Evolutionary conservation across 2,329 filamentous ascomycete genomes (phyloP).

Genomic region (Apiospora malaysiana): DNA sequence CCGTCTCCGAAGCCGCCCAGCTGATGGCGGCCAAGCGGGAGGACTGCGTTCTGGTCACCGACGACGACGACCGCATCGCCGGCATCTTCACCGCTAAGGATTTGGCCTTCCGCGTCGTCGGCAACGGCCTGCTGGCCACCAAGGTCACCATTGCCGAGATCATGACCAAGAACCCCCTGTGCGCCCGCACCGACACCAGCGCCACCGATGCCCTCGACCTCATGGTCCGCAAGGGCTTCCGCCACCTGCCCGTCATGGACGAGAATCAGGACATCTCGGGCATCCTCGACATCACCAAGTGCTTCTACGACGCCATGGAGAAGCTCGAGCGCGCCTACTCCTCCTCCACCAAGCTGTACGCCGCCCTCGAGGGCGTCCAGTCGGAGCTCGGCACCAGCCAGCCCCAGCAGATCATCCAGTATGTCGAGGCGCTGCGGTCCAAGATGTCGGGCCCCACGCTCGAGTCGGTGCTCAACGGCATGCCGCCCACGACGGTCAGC

Average conservation of each 20-base stretch:
- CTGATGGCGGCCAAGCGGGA: slow-evolving; percentile 99
- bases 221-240: slow-evolving; percentile 98
- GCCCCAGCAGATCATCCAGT: slow-evolving; percentile 98
- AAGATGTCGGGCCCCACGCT: slow-evolving; percentile 99
- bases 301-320: slow-evolving; percentile 99
- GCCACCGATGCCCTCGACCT: slow-evolving; percentile 96
- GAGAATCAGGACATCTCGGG: slow-evolving; percentile 99
- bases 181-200: slow-evolving; percentile 95
- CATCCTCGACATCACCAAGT: slow-evolving; percentile 98
- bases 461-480: slow-evolving; percentile 89
- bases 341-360: slow-evolving; percentile 97
- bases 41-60: slow-evolving; percentile 96
- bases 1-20: slow-evolving; percentile 94
- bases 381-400: slow-evolving; percentile 95
- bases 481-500: slow-evolving; percentile 92
- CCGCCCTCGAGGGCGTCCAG: slow-evolving; percentile 96
- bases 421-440: slow-evolving; percentile 90
- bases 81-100: slow-evolving; percentile 99
- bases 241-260: slow-evolving; percentile 98
- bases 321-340: slow-evolving; percentile 97
- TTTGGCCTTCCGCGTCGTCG: slow-evolving; percentile 94
- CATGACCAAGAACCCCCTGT: slow-evolving; percentile 99
- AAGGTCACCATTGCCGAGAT: slow-evolving; percentile 95
- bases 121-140: slow-evolving; percentile 84
- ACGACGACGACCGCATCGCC: slow-evolving; percentile 96